Evolutionary conservation across 2,329 filamentous ascomycete genomes (phyloP), one percentile per base, ranked within the genome.

Genomic region (Cercospora citrullina): DNA sequence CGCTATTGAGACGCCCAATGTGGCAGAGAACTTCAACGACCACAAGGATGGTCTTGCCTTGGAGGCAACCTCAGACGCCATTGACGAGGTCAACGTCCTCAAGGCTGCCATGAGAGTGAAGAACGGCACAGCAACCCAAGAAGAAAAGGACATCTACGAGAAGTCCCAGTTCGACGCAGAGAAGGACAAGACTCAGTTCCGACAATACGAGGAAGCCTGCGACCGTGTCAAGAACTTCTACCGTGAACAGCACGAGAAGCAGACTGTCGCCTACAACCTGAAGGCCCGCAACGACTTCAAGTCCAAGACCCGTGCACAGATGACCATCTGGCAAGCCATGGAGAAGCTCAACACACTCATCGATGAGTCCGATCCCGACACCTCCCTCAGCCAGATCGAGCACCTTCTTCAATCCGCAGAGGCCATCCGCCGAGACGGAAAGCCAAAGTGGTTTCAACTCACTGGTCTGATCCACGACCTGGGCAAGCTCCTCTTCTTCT

Each of bases 321-420:
- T 96, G 91, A 90, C 89, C 70, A 86, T 96, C 78, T 96, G 93
- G 93, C 85, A 96, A 79, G 93, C 93, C 21, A 95, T 96, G 82
- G 92, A 96, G 86, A 94, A 93, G 81, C 89, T 96, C 76, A 92
- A 96, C 85, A 93, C 91, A 0, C 86, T 96, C 63, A 91, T 96
- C 79, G 93, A 97, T 81, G 91, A 96, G 81, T 93, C 90, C 21
- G 93, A 97, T 82, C 93, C 93, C 1, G 93, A 97, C 82, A 96
- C 93, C 57, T 88, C 87, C 59, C 89, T 97, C 70, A 90, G 89
- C 30, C 93, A 96, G 83, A 96, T 96, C 77, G 91, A 96, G 81
- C 93, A 96, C 80, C 86, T 96, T 31, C 87, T 96, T 16, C 93
- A 97, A 79, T 90, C 91, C 18, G 93, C 93, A 63, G 93, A 97